Conservation (phyloP, 192 early-diverging fungal genomes). For the Paraglomus brasilianum region DNA sequence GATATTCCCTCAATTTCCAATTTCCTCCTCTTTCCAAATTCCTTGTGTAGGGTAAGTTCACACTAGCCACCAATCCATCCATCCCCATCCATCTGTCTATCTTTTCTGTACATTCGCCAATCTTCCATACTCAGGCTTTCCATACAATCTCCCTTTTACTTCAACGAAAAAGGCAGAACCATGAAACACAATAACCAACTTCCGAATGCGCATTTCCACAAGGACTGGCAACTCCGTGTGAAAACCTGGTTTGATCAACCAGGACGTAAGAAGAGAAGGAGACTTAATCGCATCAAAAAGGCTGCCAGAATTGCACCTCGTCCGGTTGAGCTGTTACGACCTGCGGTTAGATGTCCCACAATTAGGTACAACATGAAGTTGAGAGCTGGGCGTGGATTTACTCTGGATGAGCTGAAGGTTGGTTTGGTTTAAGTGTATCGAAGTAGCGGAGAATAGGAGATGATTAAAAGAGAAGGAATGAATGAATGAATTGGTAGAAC, state of each 20-base stretch:
- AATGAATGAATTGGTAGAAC: no score
- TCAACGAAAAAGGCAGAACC: slow-evolving; percentile 10
- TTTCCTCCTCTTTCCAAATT: no score
- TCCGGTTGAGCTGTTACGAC: slow-evolving; percentile 94
- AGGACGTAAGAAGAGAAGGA: slow-evolving; percentile 89
- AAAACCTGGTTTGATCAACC: slow-evolving; percentile 99
- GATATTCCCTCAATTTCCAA: no score
- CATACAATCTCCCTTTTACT: background rate
- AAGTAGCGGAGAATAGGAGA: no score
- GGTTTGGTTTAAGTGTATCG: background rate
- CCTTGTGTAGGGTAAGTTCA: no score
- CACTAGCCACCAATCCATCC: no score
- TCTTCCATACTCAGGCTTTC: no score
- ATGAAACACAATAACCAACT: slow-evolving; percentile 95
- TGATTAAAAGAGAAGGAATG: no score
- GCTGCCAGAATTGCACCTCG: slow-evolving; percentile 94
- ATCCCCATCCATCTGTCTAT: no score
- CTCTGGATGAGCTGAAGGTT: slow-evolving; percentile 97
- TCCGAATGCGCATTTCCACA: slow-evolving; percentile 96
- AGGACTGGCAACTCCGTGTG: slow-evolving; percentile 96
- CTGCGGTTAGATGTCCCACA: slow-evolving; percentile 94
- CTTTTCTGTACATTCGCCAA: no score
- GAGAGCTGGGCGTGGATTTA: slow-evolving; percentile 96
- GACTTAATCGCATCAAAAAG: slow-evolving; percentile 88
- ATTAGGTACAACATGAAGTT: slow-evolving; percentile 98